A percentile compares a stretch with the other conserved stretches of the same genome.
Evolutionary conservation across 371 early-diverging fungal species (phyloP).

Genomic region (Mucor piriformis): DNA sequence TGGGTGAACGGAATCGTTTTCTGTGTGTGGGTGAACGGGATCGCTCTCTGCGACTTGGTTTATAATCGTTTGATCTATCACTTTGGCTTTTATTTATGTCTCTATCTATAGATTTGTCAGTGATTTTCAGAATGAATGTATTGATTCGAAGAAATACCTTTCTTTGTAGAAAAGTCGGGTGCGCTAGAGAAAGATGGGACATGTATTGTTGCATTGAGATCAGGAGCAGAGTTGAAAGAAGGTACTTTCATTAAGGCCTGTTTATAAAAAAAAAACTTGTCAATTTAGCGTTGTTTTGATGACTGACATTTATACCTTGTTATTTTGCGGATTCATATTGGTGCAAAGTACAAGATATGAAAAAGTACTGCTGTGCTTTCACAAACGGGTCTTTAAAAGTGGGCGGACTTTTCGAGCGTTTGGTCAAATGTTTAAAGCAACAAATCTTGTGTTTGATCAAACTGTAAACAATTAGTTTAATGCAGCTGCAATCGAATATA

Average conservation of each 20-base stretch:
- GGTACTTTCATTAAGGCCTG: slow-evolving; percentile 17
- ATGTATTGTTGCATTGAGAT: slow-evolving; percentile 6
- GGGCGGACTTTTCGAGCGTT: too few relatives aligned
- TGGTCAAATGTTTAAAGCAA: too few relatives aligned
- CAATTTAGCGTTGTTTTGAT: too few relatives aligned
- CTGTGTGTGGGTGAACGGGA: not conserved
- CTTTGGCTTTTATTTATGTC: not conserved
- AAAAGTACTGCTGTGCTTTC: too few relatives aligned
- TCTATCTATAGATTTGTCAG: not conserved
- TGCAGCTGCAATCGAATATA: too few relatives aligned
- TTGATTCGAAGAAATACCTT: not conserved
- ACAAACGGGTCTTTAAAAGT: too few relatives aligned
- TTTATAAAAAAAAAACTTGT: not conserved
- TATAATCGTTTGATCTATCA: not conserved
- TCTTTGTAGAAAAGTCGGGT: slow-evolving; percentile 30
- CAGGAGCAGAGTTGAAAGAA: slow-evolving; percentile 34
- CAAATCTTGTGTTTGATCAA: too few relatives aligned
- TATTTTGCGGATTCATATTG: too few relatives aligned
- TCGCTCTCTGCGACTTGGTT: not conserved
- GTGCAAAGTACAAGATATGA: too few relatives aligned
- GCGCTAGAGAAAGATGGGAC: slow-evolving; percentile 42
- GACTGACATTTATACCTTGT: too few relatives aligned
- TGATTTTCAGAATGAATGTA: not conserved
- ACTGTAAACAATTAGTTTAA: too few relatives aligned
- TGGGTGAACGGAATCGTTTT: not conserved